Evolutionary conservation across 805 yeast species (phyloP), one percentile per base, ranked within the genome.

Genomic region (Lipomyces yamadae): DNA sequence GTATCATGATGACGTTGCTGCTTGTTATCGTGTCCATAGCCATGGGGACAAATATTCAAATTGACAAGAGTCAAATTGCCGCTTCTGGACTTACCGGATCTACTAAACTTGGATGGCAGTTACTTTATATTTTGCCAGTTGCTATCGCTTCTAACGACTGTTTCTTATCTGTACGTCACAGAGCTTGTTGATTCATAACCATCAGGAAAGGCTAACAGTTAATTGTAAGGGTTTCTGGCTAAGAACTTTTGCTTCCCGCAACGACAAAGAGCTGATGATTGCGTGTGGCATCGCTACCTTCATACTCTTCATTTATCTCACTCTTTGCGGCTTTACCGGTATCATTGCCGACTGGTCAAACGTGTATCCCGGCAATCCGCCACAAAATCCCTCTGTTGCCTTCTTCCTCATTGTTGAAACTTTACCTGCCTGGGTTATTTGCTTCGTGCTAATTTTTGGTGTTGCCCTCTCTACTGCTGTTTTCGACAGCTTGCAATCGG

Each of bases 271-370:
- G 74, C 82, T 93, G 73, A 77, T 84, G 77, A 84, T 91, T 71
- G 96, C 95, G 33, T 85, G 92, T 62, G 81, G 88, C 2, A 80
- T 93, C 67, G 97, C 97, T 0, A 84, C 93, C 0, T 76, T 90
- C 65, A 83, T 89, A 30, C 80, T 87, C 56, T 85, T 89, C 64
- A 80, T 82, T 13, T 82, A 92, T 65, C 86, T 88, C 68, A 85
- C 90, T 0, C 81, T 92, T 58, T 86, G 89, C 56, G 98, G 98
- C 29, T 81, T 87, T 60, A 85, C 97, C 1, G 98, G 98, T 10
- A 83, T 93, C 69, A 76, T 92, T 59, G 97, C 96, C 2, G 97
- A 91, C 24, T 93, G 98, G 98, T 85, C 93, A 0, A 94, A 94
- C 0, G 76, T 87, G 66, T 78, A 81, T 7, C 83, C 84, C 33